phyloP scores from a whole-genome alignment of 495 filamentous ascomycete species.

The Aspergillus campestris region DNA sequence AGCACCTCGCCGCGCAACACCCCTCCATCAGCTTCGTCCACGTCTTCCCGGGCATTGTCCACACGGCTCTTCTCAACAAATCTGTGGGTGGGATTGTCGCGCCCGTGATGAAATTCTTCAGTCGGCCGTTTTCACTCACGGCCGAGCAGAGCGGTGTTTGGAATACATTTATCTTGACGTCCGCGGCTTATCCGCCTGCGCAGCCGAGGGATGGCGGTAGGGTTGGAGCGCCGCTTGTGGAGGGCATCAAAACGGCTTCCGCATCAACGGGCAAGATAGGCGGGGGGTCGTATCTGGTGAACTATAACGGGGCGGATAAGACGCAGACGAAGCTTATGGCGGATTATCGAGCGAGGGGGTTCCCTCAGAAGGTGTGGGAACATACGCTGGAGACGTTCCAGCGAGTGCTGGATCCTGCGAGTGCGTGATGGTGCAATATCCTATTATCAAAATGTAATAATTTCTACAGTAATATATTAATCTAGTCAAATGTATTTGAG shows the following conservation, averaged over 20 bases:
- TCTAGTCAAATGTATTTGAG: no score
- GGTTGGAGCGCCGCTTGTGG: constrained; percentile 24
- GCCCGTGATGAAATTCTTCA: constrained; percentile 8
- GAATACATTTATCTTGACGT: constrained; percentile 47
- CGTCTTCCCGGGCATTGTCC: constrained; percentile 46
- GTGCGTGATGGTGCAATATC: no score
- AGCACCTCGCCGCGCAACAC: constrained; percentile 35
- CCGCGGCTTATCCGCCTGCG: constrained; percentile 35
- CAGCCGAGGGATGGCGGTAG: constrained; percentile 11
- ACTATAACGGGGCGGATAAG: constrained; percentile 32
- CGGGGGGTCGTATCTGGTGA: constrained; percentile 46
- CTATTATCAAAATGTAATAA: no score
- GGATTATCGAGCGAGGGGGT: constrained; percentile 29
- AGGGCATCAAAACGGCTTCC: constrained; percentile 20
- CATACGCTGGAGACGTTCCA: constrained; percentile 42
- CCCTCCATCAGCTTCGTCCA: constrained; percentile 53
- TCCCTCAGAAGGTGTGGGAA: constrained; percentile 37
- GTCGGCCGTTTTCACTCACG: constrained; percentile 23
- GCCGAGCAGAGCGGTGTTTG: constrained; percentile 43
- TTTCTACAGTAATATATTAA: no score
- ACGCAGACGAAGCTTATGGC: constrained; percentile 29
- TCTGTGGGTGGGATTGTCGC: constrained; percentile 4
- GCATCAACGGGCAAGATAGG: constrained; percentile 39
- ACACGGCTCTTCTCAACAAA: constrained; percentile 25
- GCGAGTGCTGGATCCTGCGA: constrained; percentile 1